Conservation (phyloP, 805 yeast species). For the Saturnispora kantuleensis region DNA sequence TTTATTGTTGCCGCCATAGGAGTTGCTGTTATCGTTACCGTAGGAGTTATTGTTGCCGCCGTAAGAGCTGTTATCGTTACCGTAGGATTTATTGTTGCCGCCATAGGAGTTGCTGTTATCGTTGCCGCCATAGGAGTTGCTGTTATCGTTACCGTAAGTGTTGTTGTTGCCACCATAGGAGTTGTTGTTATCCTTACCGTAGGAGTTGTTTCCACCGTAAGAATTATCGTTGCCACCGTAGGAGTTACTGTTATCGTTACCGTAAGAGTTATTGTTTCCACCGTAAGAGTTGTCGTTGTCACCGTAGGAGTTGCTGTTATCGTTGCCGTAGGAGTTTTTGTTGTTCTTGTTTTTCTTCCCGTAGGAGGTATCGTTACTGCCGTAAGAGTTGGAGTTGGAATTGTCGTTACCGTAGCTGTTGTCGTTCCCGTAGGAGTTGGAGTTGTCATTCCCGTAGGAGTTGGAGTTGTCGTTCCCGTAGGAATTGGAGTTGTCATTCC, state of each 20-base stretch:
- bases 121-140: slow-evolving; percentile 26
- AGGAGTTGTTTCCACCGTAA: slow-evolving; percentile 7
- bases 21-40: slow-evolving; percentile 13
- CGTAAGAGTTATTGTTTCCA: slow-evolving; percentile 15
- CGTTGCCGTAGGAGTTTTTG: slow-evolving; percentile 19
- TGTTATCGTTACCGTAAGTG: slow-evolving; percentile 24
- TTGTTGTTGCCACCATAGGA: slow-evolving; percentile 25
- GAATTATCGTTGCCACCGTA: slow-evolving; percentile 22
- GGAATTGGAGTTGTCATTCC: slow-evolving; percentile 21
- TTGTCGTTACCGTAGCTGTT: background rate
- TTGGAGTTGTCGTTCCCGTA: slow-evolving; percentile 7
- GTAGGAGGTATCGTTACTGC: slow-evolving; percentile 20
- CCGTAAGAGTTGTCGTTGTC: slow-evolving; percentile 18
- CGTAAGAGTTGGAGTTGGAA: slow-evolving; percentile 23
- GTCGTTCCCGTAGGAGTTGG: slow-evolving; percentile 20
- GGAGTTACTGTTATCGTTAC: slow-evolving; percentile 15
- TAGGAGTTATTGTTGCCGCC: slow-evolving; percentile 17
- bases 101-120: slow-evolving; percentile 17
- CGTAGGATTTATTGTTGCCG: too few relatives aligned
- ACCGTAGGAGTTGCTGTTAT: slow-evolving; percentile 20
- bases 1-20: too few relatives aligned
- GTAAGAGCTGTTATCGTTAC: slow-evolving; percentile 21
- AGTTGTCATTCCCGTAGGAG: background rate
- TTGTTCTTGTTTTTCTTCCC: slow-evolving; percentile 10
- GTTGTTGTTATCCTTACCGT: slow-evolving; percentile 16